A percentile compares a stretch with the other conserved stretches of the same genome.
phyloP scores from a whole-genome alignment of 1,139 yeast genomes.

The Diutina mesorugosa region DNA sequence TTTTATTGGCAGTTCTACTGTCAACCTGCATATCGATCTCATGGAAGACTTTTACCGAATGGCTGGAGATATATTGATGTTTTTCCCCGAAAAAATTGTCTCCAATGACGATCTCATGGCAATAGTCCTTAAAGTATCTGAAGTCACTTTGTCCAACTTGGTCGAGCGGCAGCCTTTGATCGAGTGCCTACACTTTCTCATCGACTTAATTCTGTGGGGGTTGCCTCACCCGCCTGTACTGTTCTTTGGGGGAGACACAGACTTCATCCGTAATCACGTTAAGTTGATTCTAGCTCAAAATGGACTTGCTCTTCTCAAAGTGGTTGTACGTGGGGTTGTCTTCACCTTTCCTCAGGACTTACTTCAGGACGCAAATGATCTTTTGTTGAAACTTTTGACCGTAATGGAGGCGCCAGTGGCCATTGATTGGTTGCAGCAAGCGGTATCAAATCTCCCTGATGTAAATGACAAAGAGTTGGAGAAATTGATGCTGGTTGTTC shows the following conservation, averaged over 20 bases:
- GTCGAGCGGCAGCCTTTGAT: slow-evolving; percentile 64
- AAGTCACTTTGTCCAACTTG: slow-evolving; percentile 37
- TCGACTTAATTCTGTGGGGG: slow-evolving; percentile 79
- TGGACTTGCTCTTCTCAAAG: slow-evolving; percentile 44
- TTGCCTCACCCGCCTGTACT: slow-evolving; percentile 71
- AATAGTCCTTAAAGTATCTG: slow-evolving; percentile 48
- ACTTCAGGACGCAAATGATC: slow-evolving; percentile 52
- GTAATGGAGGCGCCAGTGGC: slow-evolving; percentile 31
- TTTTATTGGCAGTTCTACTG: slow-evolving; percentile 11
- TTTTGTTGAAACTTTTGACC: slow-evolving; percentile 53
- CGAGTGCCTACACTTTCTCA: slow-evolving; percentile 60
- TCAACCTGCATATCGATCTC: slow-evolving; percentile 40
- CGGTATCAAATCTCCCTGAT: slow-evolving; percentile 45
- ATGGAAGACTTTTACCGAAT: slow-evolving; percentile 84
- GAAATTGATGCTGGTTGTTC: slow-evolving; percentile 43
- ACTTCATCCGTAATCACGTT: slow-evolving; percentile 36
- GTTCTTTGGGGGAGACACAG: slow-evolving; percentile 36
- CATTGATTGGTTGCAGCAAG: slow-evolving; percentile 47
- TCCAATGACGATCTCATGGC: slow-evolving; percentile 41
- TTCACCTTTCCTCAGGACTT: slow-evolving; percentile 63
- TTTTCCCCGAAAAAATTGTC: slow-evolving; percentile 57
- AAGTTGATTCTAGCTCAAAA: slow-evolving; percentile 26
- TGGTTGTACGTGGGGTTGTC: slow-evolving; percentile 53
- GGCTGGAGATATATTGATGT: slow-evolving; percentile 70
- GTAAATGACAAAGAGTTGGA: slow-evolving; percentile 55